phyloP scores from a whole-genome alignment of 192 early-diverging fungal genomes.

The Coemansia sp. region DNA sequence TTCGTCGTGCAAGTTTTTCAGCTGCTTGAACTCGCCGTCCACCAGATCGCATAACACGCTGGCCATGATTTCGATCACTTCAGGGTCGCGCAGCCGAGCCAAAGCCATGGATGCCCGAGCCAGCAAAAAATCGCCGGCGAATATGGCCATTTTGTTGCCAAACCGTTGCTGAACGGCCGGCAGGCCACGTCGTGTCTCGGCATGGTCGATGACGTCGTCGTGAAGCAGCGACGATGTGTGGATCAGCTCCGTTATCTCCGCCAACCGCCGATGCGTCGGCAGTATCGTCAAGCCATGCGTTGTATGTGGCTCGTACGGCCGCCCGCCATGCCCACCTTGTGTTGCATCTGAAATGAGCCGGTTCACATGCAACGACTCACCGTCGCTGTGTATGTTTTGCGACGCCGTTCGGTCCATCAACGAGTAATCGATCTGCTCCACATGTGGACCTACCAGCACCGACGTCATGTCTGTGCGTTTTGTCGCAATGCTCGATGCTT shows the following conservation, averaged over 20 bases:
- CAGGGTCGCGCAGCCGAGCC: conserved; percentile 82
- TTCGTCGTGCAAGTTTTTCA: conserved; percentile 66
- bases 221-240: conserved; percentile 94
- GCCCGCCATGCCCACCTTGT: conserved; percentile 26
- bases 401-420: conserved; percentile 66
- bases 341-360: conserved; percentile 39
- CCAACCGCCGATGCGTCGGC: conserved; percentile 85
- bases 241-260: conserved; percentile 98
- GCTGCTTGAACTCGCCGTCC: conserved; percentile 98
- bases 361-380: conserved; percentile 31
- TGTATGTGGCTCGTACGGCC: conserved; percentile 35
- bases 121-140: conserved; percentile 91
- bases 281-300: conserved; percentile 59
- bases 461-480: conserved; percentile 50
- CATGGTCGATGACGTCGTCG: conserved; percentile 88
- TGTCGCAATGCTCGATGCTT: conserved; percentile 74
- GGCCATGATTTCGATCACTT: conserved; percentile 90
- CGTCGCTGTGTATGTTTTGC: conserved; percentile 40
- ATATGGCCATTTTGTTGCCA: conserved; percentile 97
- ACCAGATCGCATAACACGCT: conserved; percentile 92
- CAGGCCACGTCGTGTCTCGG: conserved; percentile 70
- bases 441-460: conserved; percentile 34
- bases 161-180: conserved; percentile 81
- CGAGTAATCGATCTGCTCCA: conserved; percentile 45
- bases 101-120: conserved; percentile 91